These are phyloP conservation scores for Jimgerdemannia flammicorona DNA, from an alignment of 192 early-diverging fungal genomes.

Conservation along the genomic window DNA sequence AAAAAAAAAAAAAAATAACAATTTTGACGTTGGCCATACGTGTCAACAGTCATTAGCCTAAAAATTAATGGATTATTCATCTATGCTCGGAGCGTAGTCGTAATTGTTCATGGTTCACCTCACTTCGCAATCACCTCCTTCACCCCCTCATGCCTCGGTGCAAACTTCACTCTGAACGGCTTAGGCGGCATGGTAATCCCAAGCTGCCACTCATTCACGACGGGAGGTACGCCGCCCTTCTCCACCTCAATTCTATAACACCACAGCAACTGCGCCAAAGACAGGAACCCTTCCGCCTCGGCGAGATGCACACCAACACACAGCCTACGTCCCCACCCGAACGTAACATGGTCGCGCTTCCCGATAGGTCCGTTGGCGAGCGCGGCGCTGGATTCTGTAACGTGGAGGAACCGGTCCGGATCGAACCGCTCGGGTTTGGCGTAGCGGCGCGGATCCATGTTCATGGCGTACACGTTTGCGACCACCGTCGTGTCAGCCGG, in stretches of 20 bases:
- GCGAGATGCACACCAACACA: conserved; percentile 2
- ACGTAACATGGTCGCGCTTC: conserved; percentile 14
- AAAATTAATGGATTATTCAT: too few relatives aligned
- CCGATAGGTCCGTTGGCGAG: conserved; percentile 13
- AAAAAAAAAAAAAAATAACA: too few relatives aligned
- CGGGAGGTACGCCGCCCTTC: neutral
- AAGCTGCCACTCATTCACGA: neutral
- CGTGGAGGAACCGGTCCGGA: conserved; percentile 35
- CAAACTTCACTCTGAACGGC: neutral
- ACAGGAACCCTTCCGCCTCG: neutral
- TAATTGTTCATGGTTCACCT: too few relatives aligned
- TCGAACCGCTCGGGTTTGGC: conserved; percentile 40
- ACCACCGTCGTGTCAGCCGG: conserved; percentile 43
- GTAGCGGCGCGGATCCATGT: conserved; percentile 26
- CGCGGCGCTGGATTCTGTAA: conserved; percentile 3
- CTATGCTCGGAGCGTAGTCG: too few relatives aligned
- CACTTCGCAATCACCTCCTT: neutral
- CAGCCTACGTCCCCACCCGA: conserved; percentile 14
- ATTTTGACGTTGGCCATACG: too few relatives aligned
- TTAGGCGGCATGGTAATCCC: neutral
- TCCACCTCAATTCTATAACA: neutral
- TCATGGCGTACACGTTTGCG: conserved; percentile 45
- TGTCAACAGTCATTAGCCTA: too few relatives aligned
- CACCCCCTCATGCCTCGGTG: neutral
- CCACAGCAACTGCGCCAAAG: neutral